Evolutionary conservation across 176 grass and related monocot species (phyloP), one percentile per base, ranked within the genome.

Genomic region (Oryza meyeriana): DNA sequence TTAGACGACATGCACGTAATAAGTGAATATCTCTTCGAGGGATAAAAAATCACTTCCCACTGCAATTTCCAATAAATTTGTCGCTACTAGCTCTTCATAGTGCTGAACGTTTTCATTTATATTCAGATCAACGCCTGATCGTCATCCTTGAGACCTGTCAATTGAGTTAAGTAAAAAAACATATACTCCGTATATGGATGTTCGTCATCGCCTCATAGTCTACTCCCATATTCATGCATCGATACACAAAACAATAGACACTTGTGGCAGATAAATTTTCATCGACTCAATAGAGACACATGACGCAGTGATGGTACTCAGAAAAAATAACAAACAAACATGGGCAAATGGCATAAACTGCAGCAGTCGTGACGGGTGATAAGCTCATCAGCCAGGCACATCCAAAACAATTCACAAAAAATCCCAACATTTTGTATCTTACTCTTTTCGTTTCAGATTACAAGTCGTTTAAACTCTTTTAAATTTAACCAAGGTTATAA

Each of bases 201-300:
- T 26, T 58, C 82, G 72, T 72, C 83, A 57, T 32, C 28, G 67
- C 12, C 17, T 18, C 2, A 25, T 75, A 67, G 40, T 79, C 42
- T 68, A 68, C 47, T 79, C 17, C 62, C 13, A 66, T 12, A 81
- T 67, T 10, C 48, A 69, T 79, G 28, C n/a, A 61, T 61, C 64
- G 17, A 28, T 0, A 9, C 39, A 73, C 41, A 30, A n/a, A 66
- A 89, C 47, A 39, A 52, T 4, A 29, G 33, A 66, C 72, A 77
- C 58, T 72, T 85, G 83, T 85, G 83, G 75, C 64, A 85, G 50
- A 25, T n/a, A 57, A 77, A 71, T 36, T 81, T 14, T 72, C 55
- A 42, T 44, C 67, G 41, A 44, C 13, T 40, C 3, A 10, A 64
- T 55, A 27, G 32, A 27, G 32, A 35, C 30, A 59, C 55, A 59